Percentiles rank a stretch among this genome's conserved stretches.
Conservation (phyloP, 2,329 filamentous ascomycete genomes). For the Phyllosticta paracitricarpa region DNA sequence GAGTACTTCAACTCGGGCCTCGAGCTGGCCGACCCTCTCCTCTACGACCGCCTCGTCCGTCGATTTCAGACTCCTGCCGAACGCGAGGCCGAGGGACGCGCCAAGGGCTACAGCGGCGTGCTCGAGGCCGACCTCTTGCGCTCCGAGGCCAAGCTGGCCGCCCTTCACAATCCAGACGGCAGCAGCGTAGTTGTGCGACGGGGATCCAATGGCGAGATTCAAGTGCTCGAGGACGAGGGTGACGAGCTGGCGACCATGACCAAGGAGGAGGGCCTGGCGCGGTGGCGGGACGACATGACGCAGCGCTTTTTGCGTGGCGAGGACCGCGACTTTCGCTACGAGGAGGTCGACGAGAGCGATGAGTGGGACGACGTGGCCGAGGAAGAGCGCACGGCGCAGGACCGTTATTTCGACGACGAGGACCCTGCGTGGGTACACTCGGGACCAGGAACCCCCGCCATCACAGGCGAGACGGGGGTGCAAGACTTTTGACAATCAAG, state of each 20-base stretch:
- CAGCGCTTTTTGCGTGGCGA: slow-evolving; percentile 64
- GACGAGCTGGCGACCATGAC: slow-evolving; percentile 48
- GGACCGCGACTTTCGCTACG: slow-evolving; percentile 73
- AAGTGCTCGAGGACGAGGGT: slow-evolving; percentile 47
- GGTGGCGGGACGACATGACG: slow-evolving; percentile 64
- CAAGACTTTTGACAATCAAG: slow-evolving; percentile 33
- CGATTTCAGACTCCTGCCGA: slow-evolving; percentile 65
- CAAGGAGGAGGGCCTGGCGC: slow-evolving; percentile 55
- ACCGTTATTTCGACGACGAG: slow-evolving; percentile 73
- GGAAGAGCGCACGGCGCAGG: slow-evolving; percentile 54
- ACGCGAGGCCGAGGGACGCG: slow-evolving; percentile 60
- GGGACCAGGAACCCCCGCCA: slow-evolving; percentile 20
- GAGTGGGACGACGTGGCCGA: slow-evolving; percentile 57
- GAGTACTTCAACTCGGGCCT: slow-evolving; percentile 58
- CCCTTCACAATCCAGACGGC: slow-evolving; percentile 45
- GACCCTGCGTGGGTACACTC: slow-evolving; percentile 54
- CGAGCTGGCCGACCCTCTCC: slow-evolving; percentile 63
- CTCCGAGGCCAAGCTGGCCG: slow-evolving; percentile 64
- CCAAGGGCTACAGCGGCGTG: slow-evolving; percentile 68
- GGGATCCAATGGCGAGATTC: slow-evolving; percentile 45
- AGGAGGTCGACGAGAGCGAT: slow-evolving; percentile 58
- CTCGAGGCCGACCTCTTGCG: slow-evolving; percentile 69
- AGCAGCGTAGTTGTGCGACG: slow-evolving; percentile 41
- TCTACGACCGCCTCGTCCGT: slow-evolving; percentile 73
- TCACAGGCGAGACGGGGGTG: slow-evolving; percentile 38